phyloP scores from a whole-genome alignment of 768 basidiomycete genomes.

The Artomyces pyxidatus region DNA sequence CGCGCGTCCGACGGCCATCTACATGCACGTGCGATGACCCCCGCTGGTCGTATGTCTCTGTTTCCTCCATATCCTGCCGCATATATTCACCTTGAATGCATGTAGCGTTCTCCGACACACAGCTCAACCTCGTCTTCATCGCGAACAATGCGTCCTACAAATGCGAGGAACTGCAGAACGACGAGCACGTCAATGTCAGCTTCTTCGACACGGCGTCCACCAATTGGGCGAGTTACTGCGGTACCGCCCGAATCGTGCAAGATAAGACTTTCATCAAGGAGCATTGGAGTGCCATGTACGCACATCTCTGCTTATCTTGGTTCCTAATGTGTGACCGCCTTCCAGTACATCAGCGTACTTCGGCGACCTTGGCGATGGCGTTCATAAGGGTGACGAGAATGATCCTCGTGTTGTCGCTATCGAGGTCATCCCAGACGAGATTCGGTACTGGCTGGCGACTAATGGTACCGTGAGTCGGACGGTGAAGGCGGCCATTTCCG shows the following conservation, averaged over 20 bases:
- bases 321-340: neutral
- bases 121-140: slow-evolving; percentile 57
- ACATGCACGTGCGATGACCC: slow-evolving; percentile 78
- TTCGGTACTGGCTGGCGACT: slow-evolving; percentile 73
- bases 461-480: slow-evolving; percentile 50
- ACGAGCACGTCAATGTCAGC: slow-evolving; percentile 72
- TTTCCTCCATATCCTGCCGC: neutral
- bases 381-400: slow-evolving; percentile 70
- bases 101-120: slow-evolving; percentile 36
- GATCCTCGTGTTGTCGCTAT: slow-evolving; percentile 80
- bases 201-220: slow-evolving; percentile 66
- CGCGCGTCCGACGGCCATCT: slow-evolving; percentile 57
- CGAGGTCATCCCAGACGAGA: slow-evolving; percentile 70
- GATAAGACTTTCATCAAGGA: slow-evolving; percentile 58
- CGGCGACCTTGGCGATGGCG: slow-evolving; percentile 77
- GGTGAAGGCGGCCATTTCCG: slow-evolving; percentile 49
- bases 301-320: slow-evolving; percentile 19
- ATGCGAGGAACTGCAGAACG: slow-evolving; percentile 68
- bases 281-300: slow-evolving; percentile 47
- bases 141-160: slow-evolving; percentile 70
- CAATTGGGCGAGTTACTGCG: slow-evolving; percentile 75
- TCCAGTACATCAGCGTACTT: slow-evolving; percentile 68
- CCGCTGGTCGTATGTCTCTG: slow-evolving; percentile 46
- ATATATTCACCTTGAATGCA: neutral
- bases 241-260: slow-evolving; percentile 56